Conservation (phyloP, 345 rosid species). For the Bretschneidera sinensis region DNA sequence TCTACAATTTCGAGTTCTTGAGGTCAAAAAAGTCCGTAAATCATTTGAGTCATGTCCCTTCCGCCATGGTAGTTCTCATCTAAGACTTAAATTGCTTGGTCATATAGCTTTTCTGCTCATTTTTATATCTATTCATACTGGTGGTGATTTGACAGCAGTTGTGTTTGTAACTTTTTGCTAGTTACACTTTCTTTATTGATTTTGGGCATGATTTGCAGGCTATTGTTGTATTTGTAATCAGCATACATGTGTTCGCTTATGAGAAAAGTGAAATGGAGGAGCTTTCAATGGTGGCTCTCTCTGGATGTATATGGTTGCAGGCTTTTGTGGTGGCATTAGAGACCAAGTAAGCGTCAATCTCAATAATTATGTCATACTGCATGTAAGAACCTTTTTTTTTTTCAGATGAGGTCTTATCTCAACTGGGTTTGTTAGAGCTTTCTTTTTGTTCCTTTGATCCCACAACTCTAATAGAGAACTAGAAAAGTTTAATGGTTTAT, state of each 20-base stretch:
- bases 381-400: background rate
- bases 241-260: constrained; percentile 73
- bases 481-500: too few species aligned
- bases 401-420: background rate
- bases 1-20: background rate
- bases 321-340: constrained; percentile 89
- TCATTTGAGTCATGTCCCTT: background rate
- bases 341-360: constrained; percentile 65
- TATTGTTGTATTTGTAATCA: constrained; percentile 76
- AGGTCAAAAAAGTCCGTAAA: background rate
- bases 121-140: background rate
- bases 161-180: background rate
- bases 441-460: background rate
- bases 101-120: background rate
- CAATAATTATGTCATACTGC: background rate
- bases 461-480: too few species aligned
- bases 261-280: constrained; percentile 98
- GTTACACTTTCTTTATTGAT: background rate
- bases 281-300: constrained; percentile 91
- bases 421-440: background rate
- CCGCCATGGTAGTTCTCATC: background rate
- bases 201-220: constrained; percentile 59
- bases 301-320: constrained; percentile 98
- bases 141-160: background rate
- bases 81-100: background rate